These are phyloP conservation scores for Pseudogymnoascus sp. DNA, from an alignment of 2,329 filamentous ascomycete species.

Conservation along the genomic window DNA sequence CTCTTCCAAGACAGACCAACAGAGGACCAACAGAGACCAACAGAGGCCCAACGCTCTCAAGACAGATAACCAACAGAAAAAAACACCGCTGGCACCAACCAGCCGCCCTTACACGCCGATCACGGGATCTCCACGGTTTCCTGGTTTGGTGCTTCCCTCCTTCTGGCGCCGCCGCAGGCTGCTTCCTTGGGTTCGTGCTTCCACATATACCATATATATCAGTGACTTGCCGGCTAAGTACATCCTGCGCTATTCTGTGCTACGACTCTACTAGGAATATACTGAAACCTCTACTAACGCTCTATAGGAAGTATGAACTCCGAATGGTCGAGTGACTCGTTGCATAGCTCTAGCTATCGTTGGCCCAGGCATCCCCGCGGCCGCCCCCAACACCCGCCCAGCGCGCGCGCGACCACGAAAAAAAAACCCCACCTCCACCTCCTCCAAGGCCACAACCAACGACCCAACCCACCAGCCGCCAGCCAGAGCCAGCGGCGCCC, in stretches of 20 bases:
- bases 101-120: neutral
- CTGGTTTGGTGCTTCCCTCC: neutral
- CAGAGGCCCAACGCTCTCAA: neutral
- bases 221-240: conserved; percentile 2
- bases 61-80: neutral
- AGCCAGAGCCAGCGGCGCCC: neutral
- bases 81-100: neutral
- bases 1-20: neutral
- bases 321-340: neutral
- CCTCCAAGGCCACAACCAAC: neutral
- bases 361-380: neutral
- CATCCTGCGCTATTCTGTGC: neutral
- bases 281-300: neutral
- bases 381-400: neutral
- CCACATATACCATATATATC: neutral
- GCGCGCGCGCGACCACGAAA: too few species aligned
- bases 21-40: neutral
- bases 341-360: neutral
- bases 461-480: neutral
- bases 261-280: neutral
- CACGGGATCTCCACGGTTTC: neutral
- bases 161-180: neutral
- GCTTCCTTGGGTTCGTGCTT: neutral
- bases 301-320: neutral
- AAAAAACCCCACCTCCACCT: neutral